phyloP scores from a whole-genome alignment of 352 stramenopile genomes.

The Albugo candida region DNA sequence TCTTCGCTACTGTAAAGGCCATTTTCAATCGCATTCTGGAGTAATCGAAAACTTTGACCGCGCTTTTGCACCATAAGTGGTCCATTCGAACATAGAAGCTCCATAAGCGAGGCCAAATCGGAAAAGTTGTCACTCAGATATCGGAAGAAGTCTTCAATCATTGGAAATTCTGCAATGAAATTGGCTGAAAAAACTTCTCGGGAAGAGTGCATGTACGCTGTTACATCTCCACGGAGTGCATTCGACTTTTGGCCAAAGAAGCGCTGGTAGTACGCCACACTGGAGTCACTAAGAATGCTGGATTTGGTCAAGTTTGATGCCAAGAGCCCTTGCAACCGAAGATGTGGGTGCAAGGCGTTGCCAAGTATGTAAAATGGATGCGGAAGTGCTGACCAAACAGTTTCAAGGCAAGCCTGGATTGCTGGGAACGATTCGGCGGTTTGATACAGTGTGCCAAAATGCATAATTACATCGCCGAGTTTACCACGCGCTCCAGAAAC shows the following conservation, averaged over 20 bases:
- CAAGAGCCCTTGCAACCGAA: constrained; percentile 19
- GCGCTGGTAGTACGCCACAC: constrained; percentile 28
- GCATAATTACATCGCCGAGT: constrained; percentile 22
- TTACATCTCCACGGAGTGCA: constrained; percentile 36
- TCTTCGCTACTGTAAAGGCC: no score
- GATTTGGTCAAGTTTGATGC: constrained; percentile 29
- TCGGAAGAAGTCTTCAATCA: constrained; percentile 39
- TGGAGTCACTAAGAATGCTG: constrained; percentile 35
- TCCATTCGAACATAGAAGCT: constrained; percentile 17
- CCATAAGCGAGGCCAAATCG: constrained; percentile 46
- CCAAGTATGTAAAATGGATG: constrained; percentile 46
- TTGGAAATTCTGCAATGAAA: constrained; percentile 34
- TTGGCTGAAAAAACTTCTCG: constrained; percentile 22
- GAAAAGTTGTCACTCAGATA: constrained; percentile 42
- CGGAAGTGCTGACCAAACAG: constrained; percentile 28
- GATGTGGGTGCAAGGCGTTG: constrained; percentile 31
- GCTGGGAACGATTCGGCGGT: constrained; percentile 23
- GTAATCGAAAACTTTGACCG: no score
- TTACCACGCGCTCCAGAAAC: constrained; percentile 8
- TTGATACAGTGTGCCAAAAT: constrained; percentile 22
- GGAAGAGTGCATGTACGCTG: constrained; percentile 39
- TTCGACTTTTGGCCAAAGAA: constrained; percentile 24
- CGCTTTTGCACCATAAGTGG: no score
- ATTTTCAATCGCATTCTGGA: no score
- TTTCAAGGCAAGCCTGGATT: constrained; percentile 29